Evolutionary conservation across 768 basidiomycete genomes (phyloP), one percentile per base, ranked within the genome.

Genomic region (Lactarius vividus): DNA sequence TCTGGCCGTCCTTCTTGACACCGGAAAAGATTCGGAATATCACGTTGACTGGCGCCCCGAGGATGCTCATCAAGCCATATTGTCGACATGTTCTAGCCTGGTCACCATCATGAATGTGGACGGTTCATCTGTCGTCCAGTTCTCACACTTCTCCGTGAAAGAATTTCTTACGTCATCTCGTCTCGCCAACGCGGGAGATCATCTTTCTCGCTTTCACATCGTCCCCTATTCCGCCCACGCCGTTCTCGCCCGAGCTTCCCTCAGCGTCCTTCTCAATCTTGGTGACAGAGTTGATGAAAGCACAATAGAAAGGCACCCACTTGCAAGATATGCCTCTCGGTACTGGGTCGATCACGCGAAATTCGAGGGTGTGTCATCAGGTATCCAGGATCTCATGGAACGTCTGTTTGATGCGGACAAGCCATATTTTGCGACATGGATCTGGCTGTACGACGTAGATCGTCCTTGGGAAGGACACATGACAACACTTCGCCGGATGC

Each of bases 1-100:
- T 9, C 64, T 65, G 16, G 64, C 64, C 10, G 53, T 60, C 13
- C 39, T 52, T 15, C 49, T 52, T 2, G 49, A 52, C 23, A 52
- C 49, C 49, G 49, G 26, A 52, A 26, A 26, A 13, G 49, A 26
- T 15, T 52, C 49, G 15, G 23, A 15, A 26, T 26, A 52, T 52
- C 13, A 26, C 0, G 49, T 26, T 11, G 49, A 52, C 49, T 52
- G 49, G 55, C 55, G 33, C 10, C 55, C 33, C n/a, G 29, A 31
- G 29, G 55, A 35, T 33, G 55, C 28, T 2, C 26, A 52, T 1
- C 49, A 52, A 52, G 49, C 23, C 6, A 26, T 52, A 13, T 15
- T 52, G 49, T 52, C 49, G 10, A 52, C 49, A 3, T 52, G 49
- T 52, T 52, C 49, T 13, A 52, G 49, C 13, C 49, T 52, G 13